These are phyloP conservation scores for Naegleria gruberi DNA, from an alignment of 208 protist species.

Conservation along the genomic window DNA sequence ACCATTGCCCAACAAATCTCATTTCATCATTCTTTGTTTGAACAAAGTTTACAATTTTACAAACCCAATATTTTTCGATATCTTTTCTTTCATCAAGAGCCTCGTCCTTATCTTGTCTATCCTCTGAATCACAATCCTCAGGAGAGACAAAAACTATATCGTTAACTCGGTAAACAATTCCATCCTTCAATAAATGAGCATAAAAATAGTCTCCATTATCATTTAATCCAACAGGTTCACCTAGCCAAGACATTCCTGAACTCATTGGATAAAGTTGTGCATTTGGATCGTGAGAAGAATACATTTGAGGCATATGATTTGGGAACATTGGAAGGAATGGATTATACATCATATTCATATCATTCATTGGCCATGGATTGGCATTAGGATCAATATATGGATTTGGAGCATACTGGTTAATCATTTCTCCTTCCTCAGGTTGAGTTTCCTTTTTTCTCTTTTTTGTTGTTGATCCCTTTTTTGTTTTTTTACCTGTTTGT, in stretches of 20 bases:
- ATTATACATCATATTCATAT: background rate
- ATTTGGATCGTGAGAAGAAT: background rate
- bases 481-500: background rate
- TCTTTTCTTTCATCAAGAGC: background rate
- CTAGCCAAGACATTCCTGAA: background rate
- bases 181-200: background rate
- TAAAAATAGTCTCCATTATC: background rate
- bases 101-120: background rate
- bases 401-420: background rate
- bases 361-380: background rate
- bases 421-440: background rate
- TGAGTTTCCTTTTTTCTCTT: background rate
- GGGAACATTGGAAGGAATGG: background rate
- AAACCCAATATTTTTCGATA: background rate
- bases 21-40: background rate
- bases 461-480: background rate
- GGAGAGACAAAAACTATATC: background rate
- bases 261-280: background rate
- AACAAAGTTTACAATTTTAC: background rate
- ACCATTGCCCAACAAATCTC: constrained; percentile 3
- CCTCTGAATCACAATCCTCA: background rate
- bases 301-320: background rate
- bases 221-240: background rate
- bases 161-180: background rate
- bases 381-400: too few relatives aligned